A percentile compares a stretch with the other conserved stretches of the same genome.
Evolutionary conservation across 2,329 filamentous ascomycete species (phyloP).

Genomic region (Cordyceps javanica): DNA sequence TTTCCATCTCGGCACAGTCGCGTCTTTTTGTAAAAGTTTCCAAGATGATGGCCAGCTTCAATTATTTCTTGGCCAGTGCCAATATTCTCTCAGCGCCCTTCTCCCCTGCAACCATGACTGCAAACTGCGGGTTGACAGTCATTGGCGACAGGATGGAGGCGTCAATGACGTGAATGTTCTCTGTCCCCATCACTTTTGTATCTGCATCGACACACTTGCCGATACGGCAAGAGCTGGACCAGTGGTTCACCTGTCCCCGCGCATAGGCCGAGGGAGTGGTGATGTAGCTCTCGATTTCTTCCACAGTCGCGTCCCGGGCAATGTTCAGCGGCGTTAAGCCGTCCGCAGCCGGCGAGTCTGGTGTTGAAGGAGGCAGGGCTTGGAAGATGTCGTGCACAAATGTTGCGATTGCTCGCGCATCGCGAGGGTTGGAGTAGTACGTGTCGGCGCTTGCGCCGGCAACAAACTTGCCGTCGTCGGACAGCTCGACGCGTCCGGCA

Average conservation of each 20-base stretch:
- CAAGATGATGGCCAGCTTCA: too few species aligned
- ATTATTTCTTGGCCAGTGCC: neutral
- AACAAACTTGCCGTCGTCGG: conserved; percentile 33
- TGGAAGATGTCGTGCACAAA: conserved; percentile 47
- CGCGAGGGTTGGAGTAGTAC: conserved; percentile 42
- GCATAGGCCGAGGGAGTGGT: conserved; percentile 42
- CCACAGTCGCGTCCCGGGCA: conserved; percentile 35
- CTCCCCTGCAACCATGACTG: conserved; percentile 48
- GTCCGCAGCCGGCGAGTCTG: conserved; percentile 22
- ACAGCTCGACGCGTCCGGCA: conserved; percentile 37
- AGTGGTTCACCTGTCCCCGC: conserved; percentile 45
- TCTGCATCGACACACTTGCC: conserved; percentile 42
- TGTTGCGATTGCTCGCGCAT: conserved; percentile 40
- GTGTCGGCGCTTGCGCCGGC: conserved; percentile 35
- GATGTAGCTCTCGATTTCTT: conserved; percentile 44
- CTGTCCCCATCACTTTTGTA: conserved; percentile 40
- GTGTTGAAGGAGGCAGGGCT: conserved; percentile 25
- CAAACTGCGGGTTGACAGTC: conserved; percentile 49
- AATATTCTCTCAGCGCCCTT: conserved; percentile 42
- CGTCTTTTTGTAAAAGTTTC: too few species aligned
- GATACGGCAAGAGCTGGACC: conserved; percentile 46
- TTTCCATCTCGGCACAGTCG: too few species aligned
- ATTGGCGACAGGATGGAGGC: conserved; percentile 43
- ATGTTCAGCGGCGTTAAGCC: conserved; percentile 44
- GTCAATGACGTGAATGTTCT: conserved; percentile 47